Evolutionary conservation across 164 flowering plant genomes (phyloP), one percentile per base, ranked within the genome.

Genomic region (Chimonanthus salicifolius): DNA sequence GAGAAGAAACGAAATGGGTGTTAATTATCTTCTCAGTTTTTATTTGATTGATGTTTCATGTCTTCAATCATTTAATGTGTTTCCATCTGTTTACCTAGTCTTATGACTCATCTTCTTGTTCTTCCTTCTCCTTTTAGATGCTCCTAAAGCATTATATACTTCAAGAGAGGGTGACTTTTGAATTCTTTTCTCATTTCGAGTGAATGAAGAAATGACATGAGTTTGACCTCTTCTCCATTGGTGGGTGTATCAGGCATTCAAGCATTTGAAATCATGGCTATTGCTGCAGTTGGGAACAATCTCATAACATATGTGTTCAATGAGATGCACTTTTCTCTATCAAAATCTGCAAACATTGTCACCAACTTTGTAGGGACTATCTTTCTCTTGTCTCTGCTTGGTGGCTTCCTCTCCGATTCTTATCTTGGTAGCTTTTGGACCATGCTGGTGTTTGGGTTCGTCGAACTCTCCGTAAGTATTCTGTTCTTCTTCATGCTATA

Each of bases 351-450:
- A 72, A 95, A 95, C 68, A 80, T 84, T 16, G 98, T 95, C 50
- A 95, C 99, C 2, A 93, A 95, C 77, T 95, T 95, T 75, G 77
- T 95, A 21, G 99, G 99, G 47, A 95, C 99, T 74, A 70, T 91
- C 74, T 95, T 95, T 75, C 83, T 95, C 46, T 75, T 95, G 69
- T 82, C 98, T 70, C 91, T 95, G 54, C 78, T 95, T 68, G 98
- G 98, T 72, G 99, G 99, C 44, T 91, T 82, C 82, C 88, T 94
- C 69, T 87, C 99, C 4, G 99, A 94, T 70, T 90, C 99, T 54
- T 91, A 85, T 79, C 92, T 94, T 74, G 97, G 97, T 6, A 84
- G 90, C 81, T 94, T 94, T 73, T 90, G 97, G 97, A 93, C 98
- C 79, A 89, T 90, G 82, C 81, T 95, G 82, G 85, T 90, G 76